phyloP scores from a whole-genome alignment of 2,329 filamentous ascomycete genomes.

The Colletotrichum tropicale region DNA sequence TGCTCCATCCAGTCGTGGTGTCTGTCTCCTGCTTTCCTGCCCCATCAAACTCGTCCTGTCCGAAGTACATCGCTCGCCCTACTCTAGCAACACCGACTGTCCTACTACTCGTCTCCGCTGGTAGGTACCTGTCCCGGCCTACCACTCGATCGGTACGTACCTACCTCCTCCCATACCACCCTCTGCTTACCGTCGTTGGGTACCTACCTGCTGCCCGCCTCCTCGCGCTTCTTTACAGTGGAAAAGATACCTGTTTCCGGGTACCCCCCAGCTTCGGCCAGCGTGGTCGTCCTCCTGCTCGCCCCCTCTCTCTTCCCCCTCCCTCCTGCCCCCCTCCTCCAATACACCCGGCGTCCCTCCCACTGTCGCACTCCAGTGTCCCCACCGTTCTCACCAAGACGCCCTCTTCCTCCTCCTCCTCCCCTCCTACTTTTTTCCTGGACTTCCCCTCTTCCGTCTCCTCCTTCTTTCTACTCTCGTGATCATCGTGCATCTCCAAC shows the following conservation, averaged over 20 bases:
- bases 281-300: neutral
- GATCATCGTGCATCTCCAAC: constrained; percentile 35
- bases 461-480: constrained; percentile 8
- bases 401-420: constrained; percentile 15
- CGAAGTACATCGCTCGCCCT: neutral
- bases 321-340: constrained; percentile 5
- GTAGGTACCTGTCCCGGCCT: neutral
- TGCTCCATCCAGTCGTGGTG: neutral
- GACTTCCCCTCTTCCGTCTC: constrained; percentile 16
- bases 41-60: neutral
- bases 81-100: neutral
- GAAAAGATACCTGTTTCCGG: neutral
- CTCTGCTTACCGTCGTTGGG: neutral
- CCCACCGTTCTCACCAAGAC: constrained; percentile 18
- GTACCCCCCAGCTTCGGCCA: constrained; percentile 7
- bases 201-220: neutral
- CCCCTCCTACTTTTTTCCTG: constrained; percentile 17
- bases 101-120: neutral
- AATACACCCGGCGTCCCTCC: constrained; percentile 8
- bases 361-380: constrained; percentile 18
- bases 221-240: neutral
- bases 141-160: neutral
- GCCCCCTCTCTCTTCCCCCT: neutral
- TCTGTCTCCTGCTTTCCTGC: neutral
- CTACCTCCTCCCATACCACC: neutral